Base-by-base conservation (phyloP, 371 early-diverging fungal species). In the Syncephalastrum contaminatum region DNA sequence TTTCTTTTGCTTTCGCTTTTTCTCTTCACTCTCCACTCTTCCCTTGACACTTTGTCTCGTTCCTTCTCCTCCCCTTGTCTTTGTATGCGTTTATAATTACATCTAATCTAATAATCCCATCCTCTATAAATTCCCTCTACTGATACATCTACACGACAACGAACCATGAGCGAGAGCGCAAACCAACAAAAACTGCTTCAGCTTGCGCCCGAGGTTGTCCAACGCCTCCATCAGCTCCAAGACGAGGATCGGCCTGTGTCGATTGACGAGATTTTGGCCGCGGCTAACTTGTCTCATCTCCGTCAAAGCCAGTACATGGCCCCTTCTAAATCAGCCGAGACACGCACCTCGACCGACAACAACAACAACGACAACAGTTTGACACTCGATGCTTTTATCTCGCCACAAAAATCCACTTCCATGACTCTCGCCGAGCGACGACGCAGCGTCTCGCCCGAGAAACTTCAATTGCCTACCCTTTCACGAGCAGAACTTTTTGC, bases 281-380 rank as follows among this genome's bases (percentile, higher is more conserved):
- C 70, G 22, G 67, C 69, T 15, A 72, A 72, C 53, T 53, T 72
- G 18, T 54, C 56, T 41, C 69, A 64, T 52, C 63, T 67, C 15
- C 57, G 59, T 19, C 60, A 62, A 22, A 48, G 53, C 30, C 52
- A 51, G 36, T 30, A 30, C 12, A 30, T 30, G 36, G 36, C 36
- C 0, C 43, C 59, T 19, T 64, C 64, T 2, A 64, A 64, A 46
- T 64, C 64, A 14, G 53, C 58, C 42, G 58, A 58, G 10, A 54
- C 54, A 18, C 16, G 45, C 14, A 45, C 4, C 30, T 58, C 57
- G 14, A 64, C 60, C 4, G 60, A 59, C 27, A 60, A 64, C 41
- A 60, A 64, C 25, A 14, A 49, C 50, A n/a, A 48, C 45, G 30
- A 30, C 36, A 6, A 30, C 36, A n/a, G n/a, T n/a, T 30, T 30